Base-by-base conservation (phyloP, 1,284 basidiomycete species). In the Cutaneotrichosporon dermatis region DNA sequence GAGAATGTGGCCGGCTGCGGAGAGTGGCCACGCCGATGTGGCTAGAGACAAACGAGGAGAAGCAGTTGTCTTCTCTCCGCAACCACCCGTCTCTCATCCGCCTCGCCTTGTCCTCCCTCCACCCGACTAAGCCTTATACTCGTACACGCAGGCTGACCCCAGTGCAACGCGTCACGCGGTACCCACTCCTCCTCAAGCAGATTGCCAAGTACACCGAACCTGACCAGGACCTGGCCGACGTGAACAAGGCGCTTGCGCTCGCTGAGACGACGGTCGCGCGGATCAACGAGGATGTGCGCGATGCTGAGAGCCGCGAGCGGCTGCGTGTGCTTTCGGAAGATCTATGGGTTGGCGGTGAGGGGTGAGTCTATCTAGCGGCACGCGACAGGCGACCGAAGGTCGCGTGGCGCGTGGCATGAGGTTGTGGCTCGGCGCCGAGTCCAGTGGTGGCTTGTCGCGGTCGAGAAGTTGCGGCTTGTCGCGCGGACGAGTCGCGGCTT, bases 111-210 rank as follows among this genome's bases (percentile, higher is more conserved):
- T 15, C 11, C 1, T 13, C 15, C 4, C 10, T 42, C 41, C 2
- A 25, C 43, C 3, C 5, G 2, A 5, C 15, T 9, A 4, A 6
- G 5, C 16, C 43, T 45, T 10, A 15, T 25, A 12, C 48, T 53
- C 12, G 25, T 25, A 25, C 25, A 5, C 33, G 15, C 50, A 56
- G 13, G 41, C 61, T 62, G 46, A 66, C 42, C 4, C 16, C 59
- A 92, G 90, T 97, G 93, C 94, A 97, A 85, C 86, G 93, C 11
- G 86, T 96, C 55, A 95, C 93, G 1, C 83, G 91, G 60, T 97
- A 96, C 73, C 93, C 93, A 0, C 81, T 97, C 0, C 81, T 97
- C 37, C 86, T 96, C 64, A 85, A 86, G 57, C 70, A 90, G 85
- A 90, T 97, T 62, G 76, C 91, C 12, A 82, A 87, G 40, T 90